Evolutionary conservation across 2,329 filamentous ascomycete species (phyloP), one percentile per base, ranked within the genome.

Genomic region (Fusarium miscanthi): DNA sequence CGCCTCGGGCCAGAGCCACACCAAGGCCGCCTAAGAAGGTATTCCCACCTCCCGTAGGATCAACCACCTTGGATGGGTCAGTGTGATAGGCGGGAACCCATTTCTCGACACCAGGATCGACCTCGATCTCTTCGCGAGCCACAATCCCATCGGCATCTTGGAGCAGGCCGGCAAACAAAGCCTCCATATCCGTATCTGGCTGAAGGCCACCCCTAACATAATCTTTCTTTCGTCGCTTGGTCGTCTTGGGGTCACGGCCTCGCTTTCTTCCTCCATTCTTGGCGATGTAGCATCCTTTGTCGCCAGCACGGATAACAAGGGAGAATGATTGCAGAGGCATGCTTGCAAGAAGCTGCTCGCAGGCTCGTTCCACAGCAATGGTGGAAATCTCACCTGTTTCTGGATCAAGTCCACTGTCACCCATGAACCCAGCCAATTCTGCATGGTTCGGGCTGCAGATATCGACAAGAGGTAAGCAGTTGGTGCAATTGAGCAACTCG

Each of bases 1-100:
- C 85, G 3, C 89, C 90, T 58, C 92, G 83, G 37, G 86, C 90
- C 73, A 92, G 81, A 2, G 85, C 90, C 17, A 91, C 84, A 0
- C 86, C 84, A 51, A 90, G 74, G n/a, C 88, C 87, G 27, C 87
- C 87, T 30, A 98, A 85, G 76, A 98, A 98, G 0, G 93, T 91
- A 81, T 99, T 99, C 2, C 96, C 96, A 25, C 94, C 96, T 14
- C 96, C 96, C 0, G 96, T 98, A 1, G 95, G 95, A 81, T 98
- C 96, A n/a, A 96, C 84, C 3, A 98, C 94, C 64, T 84, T 88
- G 13, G 75, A 64, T 2, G 75, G 45, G 41, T 83, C 80, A 9
- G 79, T 82, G 78, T 95, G 93, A 78, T 92, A 95, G 12, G 95
- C 93, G 17, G 93, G 93, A 30, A 97, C 83, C 93, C 94, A 97